These are phyloP conservation scores for Leonotis leonurus DNA, from an alignment of 257 asterid species.

Conservation along the genomic window DNA sequence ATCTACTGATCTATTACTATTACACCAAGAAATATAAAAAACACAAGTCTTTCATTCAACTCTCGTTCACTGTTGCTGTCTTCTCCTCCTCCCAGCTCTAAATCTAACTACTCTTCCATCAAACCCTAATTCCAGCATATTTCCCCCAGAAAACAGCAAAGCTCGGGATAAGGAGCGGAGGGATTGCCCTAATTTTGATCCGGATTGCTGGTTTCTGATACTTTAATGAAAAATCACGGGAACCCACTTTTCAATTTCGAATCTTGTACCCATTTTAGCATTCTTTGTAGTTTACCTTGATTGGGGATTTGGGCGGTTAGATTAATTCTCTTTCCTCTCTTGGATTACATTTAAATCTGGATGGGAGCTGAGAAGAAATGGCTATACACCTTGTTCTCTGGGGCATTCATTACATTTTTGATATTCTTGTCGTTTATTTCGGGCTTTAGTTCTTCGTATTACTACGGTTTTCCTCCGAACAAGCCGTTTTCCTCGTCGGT, in stretches of 20 bases:
- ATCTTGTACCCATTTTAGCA: constrained; percentile 9
- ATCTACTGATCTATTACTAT: neutral
- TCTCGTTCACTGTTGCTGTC: constrained; percentile 24
- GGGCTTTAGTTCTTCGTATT: constrained; percentile 76
- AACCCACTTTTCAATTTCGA: constrained; percentile 10
- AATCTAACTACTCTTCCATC: constrained; percentile 24
- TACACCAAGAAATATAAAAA: neutral
- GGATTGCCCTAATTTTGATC: neutral
- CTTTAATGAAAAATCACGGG: constrained; percentile 10
- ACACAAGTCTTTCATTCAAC: constrained; percentile 18
- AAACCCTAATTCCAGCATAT: constrained; percentile 29
- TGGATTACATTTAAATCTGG: constrained; percentile 19
- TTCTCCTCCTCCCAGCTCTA: constrained; percentile 13
- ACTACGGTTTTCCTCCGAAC: constrained; percentile 51
- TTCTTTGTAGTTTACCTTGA: constrained; percentile 6
- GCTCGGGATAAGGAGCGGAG: neutral
- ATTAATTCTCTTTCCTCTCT: neutral
- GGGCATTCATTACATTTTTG: constrained; percentile 69
- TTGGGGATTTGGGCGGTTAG: neutral
- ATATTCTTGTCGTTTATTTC: constrained; percentile 64
- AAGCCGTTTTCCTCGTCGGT: constrained; percentile 51
- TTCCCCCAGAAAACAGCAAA: neutral
- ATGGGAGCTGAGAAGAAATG: constrained; percentile 95
- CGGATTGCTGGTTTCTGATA: neutral
- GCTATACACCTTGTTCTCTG: constrained; percentile 85